These are phyloP conservation scores for Metschnikowia cubensis DNA, from an alignment of 805 yeast genomes.

Conservation along the genomic window DNA sequence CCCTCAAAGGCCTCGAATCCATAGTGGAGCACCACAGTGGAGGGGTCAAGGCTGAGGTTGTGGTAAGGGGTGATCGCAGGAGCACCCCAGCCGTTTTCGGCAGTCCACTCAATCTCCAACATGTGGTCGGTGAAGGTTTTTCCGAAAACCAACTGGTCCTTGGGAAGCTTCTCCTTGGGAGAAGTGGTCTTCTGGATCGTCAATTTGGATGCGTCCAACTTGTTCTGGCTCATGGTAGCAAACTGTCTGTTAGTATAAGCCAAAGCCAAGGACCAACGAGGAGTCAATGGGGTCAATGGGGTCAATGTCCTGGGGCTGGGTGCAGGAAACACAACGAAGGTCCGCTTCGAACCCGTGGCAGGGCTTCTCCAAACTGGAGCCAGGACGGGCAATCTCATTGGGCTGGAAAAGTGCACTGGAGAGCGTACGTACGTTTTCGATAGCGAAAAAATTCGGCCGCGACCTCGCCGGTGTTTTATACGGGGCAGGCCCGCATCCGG, in stretches of 20 bases:
- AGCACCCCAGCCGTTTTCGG: conserved; percentile 75
- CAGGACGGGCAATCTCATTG: neutral
- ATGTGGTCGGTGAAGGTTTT: conserved; percentile 79
- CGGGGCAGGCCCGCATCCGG: conserved; percentile 4
- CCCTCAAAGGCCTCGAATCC: conserved; percentile 96
- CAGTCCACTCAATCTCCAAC: conserved; percentile 81
- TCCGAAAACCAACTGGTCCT: conserved; percentile 41
- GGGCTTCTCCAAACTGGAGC: neutral
- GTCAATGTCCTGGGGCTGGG: too few species aligned
- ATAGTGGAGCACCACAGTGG: conserved; percentile 88
- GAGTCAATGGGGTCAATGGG: too few species aligned
- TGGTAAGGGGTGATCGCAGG: conserved; percentile 89
- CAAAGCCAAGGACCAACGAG: too few species aligned
- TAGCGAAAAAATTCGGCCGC: conserved; percentile 2
- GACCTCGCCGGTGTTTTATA: neutral
- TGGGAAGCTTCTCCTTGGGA: conserved; percentile 35
- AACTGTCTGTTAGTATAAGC: conserved; percentile 12
- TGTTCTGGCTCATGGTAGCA: conserved; percentile 21
- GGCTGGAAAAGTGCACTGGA: neutral
- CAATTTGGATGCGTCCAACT: conserved; percentile 38
- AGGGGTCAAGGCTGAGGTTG: conserved; percentile 73
- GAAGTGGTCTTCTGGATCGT: conserved; percentile 33
- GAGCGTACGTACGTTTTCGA: conserved; percentile 1
- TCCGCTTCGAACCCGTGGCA: too few species aligned
- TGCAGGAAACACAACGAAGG: too few species aligned